Evolutionary conservation across 2,329 filamentous ascomycete genomes (phyloP).

Genomic region (Ophiostoma fasciatum): DNA sequence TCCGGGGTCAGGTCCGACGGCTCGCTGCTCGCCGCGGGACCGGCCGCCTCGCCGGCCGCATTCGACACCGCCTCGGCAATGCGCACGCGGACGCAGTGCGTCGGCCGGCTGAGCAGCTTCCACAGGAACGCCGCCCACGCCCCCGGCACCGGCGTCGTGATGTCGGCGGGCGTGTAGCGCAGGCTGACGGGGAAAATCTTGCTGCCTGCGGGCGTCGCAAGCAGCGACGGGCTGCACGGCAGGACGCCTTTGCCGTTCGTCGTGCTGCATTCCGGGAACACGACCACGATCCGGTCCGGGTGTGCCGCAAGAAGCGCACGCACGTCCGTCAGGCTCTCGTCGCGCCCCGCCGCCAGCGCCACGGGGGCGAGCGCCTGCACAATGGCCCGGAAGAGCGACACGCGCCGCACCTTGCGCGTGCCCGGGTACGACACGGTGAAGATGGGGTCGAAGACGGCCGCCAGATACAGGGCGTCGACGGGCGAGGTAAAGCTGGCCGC

Average conservation of each 20-base stretch:
- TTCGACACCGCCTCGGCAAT: constrained; percentile 64
- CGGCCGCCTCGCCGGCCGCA: too few species aligned
- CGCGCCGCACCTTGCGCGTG: constrained; percentile 56
- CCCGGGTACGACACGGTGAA: constrained; percentile 77
- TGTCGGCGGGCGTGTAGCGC: constrained; percentile 74
- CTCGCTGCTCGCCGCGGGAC: too few species aligned
- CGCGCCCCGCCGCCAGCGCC: constrained; percentile 26
- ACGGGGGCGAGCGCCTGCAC: constrained; percentile 54
- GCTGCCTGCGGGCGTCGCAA: constrained; percentile 48
- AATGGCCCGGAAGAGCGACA: constrained; percentile 65
- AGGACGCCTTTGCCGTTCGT: constrained; percentile 87
- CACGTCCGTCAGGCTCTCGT: constrained; percentile 40
- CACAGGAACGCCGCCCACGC: constrained; percentile 63
- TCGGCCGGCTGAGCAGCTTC: constrained; percentile 70
- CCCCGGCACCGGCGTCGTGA: constrained; percentile 78
- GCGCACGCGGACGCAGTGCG: constrained; percentile 78
- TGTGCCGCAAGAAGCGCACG: constrained; percentile 48
- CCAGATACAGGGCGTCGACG: constrained; percentile 83
- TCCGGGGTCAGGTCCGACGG: constrained; percentile 25
- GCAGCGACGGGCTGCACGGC: constrained; percentile 63
- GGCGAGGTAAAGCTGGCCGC: constrained; percentile 85
- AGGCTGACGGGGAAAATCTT: constrained; percentile 85
- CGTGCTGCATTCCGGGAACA: constrained; percentile 89
- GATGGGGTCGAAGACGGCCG: constrained; percentile 89
- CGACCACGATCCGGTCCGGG: constrained; percentile 61